A percentile compares a stretch with the other conserved stretches of the same genome.
phyloP scores from a whole-genome alignment of 192 early-diverging fungal species.

The Coemansia sp. region DNA sequence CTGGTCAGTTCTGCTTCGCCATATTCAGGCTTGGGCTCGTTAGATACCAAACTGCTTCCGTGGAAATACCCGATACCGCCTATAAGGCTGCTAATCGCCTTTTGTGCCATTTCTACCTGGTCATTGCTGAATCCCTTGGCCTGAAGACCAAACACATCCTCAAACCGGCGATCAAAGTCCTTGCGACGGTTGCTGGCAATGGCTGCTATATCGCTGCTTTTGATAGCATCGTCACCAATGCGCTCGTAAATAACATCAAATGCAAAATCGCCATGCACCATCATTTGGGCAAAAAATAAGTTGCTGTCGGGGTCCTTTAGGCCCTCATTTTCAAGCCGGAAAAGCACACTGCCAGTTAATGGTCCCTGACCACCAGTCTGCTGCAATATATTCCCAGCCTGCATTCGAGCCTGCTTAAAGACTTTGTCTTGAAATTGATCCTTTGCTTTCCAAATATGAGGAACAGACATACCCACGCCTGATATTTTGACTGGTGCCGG shows the following conservation, averaged over 20 bases:
- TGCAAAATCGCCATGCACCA: slow-evolving; percentile 34
- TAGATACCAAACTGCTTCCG: slow-evolving; percentile 35
- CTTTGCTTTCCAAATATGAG: slow-evolving; percentile 38
- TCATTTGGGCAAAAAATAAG: slow-evolving; percentile 37
- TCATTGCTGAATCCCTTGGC: slow-evolving; percentile 60
- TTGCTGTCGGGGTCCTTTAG: background rate
- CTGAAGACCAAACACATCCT: slow-evolving; percentile 63
- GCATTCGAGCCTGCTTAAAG: slow-evolving; percentile 9
- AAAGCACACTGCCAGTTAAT: slow-evolving; percentile 56
- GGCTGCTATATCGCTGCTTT: slow-evolving; percentile 14
- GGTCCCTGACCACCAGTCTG: slow-evolving; percentile 42
- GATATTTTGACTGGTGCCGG: slow-evolving; percentile 5
- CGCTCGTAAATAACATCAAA: slow-evolving; percentile 47
- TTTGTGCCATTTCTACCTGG: slow-evolving; percentile 70
- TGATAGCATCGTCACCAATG: slow-evolving; percentile 19
- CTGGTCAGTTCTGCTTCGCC: slow-evolving; percentile 50
- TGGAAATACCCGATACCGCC: slow-evolving; percentile 80
- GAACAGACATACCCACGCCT: slow-evolving; percentile 23
- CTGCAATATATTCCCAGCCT: slow-evolving; percentile 10
- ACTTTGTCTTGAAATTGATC: slow-evolving; percentile 26
- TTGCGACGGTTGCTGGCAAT: slow-evolving; percentile 21
- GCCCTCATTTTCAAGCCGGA: slow-evolving; percentile 55
- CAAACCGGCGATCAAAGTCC: slow-evolving; percentile 73
- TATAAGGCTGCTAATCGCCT: slow-evolving; percentile 75
- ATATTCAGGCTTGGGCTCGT: slow-evolving; percentile 60